phyloP scores from a whole-genome alignment of 257 asterid genomes.

The Craterostigma plantagineum region DNA sequence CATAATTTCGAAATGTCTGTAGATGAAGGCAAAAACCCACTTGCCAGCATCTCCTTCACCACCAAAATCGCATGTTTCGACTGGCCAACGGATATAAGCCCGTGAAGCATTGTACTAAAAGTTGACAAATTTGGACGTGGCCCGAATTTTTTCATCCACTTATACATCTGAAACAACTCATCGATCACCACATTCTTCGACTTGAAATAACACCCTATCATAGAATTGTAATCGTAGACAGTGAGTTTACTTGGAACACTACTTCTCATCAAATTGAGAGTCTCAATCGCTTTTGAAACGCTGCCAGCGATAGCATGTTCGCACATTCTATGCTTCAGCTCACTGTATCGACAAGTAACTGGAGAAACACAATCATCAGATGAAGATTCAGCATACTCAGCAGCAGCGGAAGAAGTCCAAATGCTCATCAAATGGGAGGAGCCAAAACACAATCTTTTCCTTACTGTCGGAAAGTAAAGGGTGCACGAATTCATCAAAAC shows the following conservation, averaged over 20 bases:
- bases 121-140: constrained; percentile 38
- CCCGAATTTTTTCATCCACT: constrained; percentile 33
- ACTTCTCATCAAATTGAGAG: constrained; percentile 21
- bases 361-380: constrained; percentile 15
- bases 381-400: constrained; percentile 15
- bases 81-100: constrained; percentile 19
- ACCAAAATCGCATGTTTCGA: constrained; percentile 25
- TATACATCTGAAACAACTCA: constrained; percentile 24
- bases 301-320: constrained; percentile 27
- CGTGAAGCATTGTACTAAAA: constrained; percentile 28
- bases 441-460: constrained; percentile 5
- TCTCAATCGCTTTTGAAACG: constrained; percentile 23
- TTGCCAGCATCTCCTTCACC: constrained; percentile 25
- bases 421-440: constrained; percentile 12
- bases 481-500: constrained; percentile 14
- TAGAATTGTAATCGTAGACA: constrained; percentile 27
- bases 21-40: constrained; percentile 30
- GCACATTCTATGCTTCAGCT: constrained; percentile 27
- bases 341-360: constrained; percentile 11
- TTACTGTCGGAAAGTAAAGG: constrained; percentile 1
- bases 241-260: constrained; percentile 26
- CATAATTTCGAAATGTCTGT: constrained; percentile 22
- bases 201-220: constrained; percentile 30
- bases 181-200: constrained; percentile 20
- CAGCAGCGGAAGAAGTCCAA: constrained; percentile 20